Base-by-base conservation (phyloP, 768 basidiomycete species). In the Coprinellus micaceus region DNA sequence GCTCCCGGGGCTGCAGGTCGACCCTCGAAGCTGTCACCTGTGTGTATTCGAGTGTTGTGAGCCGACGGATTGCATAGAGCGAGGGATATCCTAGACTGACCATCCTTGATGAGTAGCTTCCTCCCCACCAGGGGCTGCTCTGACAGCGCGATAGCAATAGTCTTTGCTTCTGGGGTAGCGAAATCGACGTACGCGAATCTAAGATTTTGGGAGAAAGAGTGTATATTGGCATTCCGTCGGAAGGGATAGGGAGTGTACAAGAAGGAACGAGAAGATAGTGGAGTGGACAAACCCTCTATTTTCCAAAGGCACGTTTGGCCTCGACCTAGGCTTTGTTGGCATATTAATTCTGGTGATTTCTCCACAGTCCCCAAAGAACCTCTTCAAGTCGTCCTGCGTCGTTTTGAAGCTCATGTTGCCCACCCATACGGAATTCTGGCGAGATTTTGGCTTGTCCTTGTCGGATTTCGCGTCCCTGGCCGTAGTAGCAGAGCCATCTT, bases 141-240 rank as follows among this genome's bases (percentile, higher is more conserved):
- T 3, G 93, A 92, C 41, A 88, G 74, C 3, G 83, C 76, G 59
- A 98, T 89, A 28, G 94, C 96, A 41, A 79, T 73, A 3, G 64
- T 66, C 66, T 96, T 91, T 12, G 82, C 85, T 29, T 94, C 91
- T 0, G 80, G 72, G 1, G 86, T 86, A 2, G 84, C 80, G 68
- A 98, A 97, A 72, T 98, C 96, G 57, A 98, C 89, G 74, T 98
- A 98, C 36, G 97, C 97, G 69, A 94, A 99, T 37, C 96, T 98
- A 57, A 52, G n/a, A 25, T 17, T 19, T 17, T 53, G 19, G 43
- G 12, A 47, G 46, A 28, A 47, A 47, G 25, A 22, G 25, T 47
- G 36, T 56, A 43, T 43, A 56, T 56, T 56, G 47, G 37, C 33
- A 51, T 48, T n/a, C n/a, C 21, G 44, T 45, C 25, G 6, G 22